These are phyloP conservation scores for Alternaria postmessia DNA, from an alignment of 2,329 filamentous ascomycete genomes.

Conservation along the genomic window DNA sequence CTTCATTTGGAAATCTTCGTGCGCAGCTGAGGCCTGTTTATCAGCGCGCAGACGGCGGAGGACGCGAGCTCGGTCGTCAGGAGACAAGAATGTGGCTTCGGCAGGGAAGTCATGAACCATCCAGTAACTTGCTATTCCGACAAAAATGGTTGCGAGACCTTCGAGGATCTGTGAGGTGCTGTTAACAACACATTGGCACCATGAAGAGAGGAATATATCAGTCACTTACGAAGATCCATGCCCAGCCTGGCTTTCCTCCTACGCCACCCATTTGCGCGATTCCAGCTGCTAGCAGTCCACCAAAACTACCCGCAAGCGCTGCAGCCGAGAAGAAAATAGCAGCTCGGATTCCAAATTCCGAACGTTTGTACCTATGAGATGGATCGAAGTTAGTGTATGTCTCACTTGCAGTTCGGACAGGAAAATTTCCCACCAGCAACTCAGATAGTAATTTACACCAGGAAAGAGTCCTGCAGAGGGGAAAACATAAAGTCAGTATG, in stretches of 20 bases:
- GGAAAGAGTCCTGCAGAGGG: constrained; percentile 56
- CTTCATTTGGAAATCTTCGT: constrained; percentile 76
- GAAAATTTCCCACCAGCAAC: constrained; percentile 66
- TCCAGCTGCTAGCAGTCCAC: constrained; percentile 75
- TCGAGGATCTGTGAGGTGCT: constrained; percentile 60
- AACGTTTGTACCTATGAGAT: constrained; percentile 66
- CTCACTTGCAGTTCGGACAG: no score
- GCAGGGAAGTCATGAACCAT: constrained; percentile 82
- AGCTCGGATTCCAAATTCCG: constrained; percentile 80
- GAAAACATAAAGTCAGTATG: no score
- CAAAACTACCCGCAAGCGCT: constrained; percentile 79
- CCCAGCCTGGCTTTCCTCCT: constrained; percentile 55
- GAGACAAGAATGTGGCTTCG: constrained; percentile 74
- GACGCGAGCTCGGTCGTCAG: constrained; percentile 74
- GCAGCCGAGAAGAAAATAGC: constrained; percentile 87
- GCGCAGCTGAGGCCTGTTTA: constrained; percentile 75
- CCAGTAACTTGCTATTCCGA: constrained; percentile 73
- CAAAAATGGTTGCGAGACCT: constrained; percentile 73
- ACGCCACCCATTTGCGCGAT: constrained; percentile 75
- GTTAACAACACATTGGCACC: constrained; percentile 6
- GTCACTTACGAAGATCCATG: constrained; percentile 55
- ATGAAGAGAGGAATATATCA: no score
- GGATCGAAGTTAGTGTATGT: no score
- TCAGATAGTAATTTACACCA: constrained; percentile 78
- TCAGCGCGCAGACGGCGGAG: constrained; percentile 74